A percentile compares a stretch with the other conserved stretches of the same genome.
These are phyloP conservation scores for Aureobasidium namibiae DNA, from an alignment of 2,329 filamentous ascomycete genomes.

Conservation along the genomic window DNA sequence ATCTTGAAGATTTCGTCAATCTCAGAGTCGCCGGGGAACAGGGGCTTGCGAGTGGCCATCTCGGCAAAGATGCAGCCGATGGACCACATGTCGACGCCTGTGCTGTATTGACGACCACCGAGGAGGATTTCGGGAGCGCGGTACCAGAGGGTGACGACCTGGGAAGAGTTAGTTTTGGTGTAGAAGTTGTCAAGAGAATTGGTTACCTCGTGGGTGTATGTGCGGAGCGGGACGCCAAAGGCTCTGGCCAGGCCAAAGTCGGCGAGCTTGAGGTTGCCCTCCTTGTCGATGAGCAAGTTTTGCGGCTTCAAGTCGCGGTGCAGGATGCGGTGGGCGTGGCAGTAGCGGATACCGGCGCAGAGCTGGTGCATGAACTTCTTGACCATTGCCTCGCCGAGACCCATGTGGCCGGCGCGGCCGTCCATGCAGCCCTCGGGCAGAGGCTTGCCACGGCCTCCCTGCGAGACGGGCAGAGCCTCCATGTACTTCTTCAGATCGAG, in stretches of 20 bases:
- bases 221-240: constrained; percentile 82
- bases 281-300: constrained; percentile 89
- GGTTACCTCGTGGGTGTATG: constrained; percentile 77
- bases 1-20: constrained; percentile 95
- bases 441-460: constrained; percentile 77
- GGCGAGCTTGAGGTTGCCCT: constrained; percentile 82
- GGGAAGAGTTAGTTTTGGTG: constrained; percentile 7
- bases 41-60: constrained; percentile 88
- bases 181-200: neutral
- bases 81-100: constrained; percentile 94
- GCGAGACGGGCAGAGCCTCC: constrained; percentile 76
- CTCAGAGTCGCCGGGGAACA: constrained; percentile 88
- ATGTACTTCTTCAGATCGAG: constrained; percentile 94
- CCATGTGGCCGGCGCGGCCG: constrained; percentile 55
- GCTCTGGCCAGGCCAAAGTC: constrained; percentile 91
- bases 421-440: constrained; percentile 63
- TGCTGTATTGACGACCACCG: constrained; percentile 85
- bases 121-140: constrained; percentile 83
- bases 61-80: constrained; percentile 91
- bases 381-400: constrained; percentile 68
- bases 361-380: constrained; percentile 91
- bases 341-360: constrained; percentile 90
- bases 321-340: constrained; percentile 94
- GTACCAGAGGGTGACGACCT: constrained; percentile 91
- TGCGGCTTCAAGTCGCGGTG: constrained; percentile 95